These are phyloP conservation scores for Solanum pimpinellifolium DNA, from an alignment of 257 asterid genomes.

Conservation along the genomic window DNA sequence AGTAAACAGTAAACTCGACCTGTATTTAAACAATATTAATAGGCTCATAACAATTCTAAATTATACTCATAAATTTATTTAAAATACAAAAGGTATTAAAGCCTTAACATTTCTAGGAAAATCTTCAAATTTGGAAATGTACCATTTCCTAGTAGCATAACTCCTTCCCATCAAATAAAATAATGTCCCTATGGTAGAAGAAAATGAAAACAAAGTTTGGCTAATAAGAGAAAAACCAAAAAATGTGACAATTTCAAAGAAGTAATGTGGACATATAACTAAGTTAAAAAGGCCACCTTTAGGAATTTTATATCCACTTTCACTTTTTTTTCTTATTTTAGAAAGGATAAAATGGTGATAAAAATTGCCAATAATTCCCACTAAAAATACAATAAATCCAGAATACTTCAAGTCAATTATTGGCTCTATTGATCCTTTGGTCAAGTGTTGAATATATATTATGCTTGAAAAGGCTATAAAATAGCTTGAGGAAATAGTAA, in stretches of 20 bases:
- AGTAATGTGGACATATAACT: constrained; percentile 57
- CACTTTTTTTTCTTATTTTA: constrained; percentile 31
- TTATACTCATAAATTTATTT: neutral
- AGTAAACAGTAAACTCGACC: neutral
- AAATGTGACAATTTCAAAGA: constrained; percentile 45
- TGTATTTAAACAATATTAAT: neutral
- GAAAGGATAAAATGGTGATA: constrained; percentile 63
- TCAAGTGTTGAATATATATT: constrained; percentile 33
- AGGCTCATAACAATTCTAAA: neutral
- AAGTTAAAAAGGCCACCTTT: constrained; percentile 38
- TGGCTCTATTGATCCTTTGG: constrained; percentile 27
- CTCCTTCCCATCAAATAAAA: constrained; percentile 56
- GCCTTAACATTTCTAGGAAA: constrained; percentile 45
- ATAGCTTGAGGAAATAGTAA: constrained; percentile 33
- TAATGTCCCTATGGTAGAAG: constrained; percentile 22
- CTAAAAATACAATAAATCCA: constrained; percentile 24
- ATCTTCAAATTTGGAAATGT: constrained; percentile 48
- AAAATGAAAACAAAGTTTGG: constrained; percentile 31
- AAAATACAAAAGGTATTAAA: constrained; percentile 44
- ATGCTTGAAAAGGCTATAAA: constrained; percentile 22
- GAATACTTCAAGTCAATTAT: constrained; percentile 19
- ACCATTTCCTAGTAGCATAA: constrained; percentile 56
- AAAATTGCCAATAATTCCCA: constrained; percentile 47
- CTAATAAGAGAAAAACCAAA: constrained; percentile 43
- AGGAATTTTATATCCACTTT: constrained; percentile 42